These are phyloP conservation scores for Daedalea quercina DNA, from an alignment of 768 basidiomycete species.

Conservation along the genomic window DNA sequence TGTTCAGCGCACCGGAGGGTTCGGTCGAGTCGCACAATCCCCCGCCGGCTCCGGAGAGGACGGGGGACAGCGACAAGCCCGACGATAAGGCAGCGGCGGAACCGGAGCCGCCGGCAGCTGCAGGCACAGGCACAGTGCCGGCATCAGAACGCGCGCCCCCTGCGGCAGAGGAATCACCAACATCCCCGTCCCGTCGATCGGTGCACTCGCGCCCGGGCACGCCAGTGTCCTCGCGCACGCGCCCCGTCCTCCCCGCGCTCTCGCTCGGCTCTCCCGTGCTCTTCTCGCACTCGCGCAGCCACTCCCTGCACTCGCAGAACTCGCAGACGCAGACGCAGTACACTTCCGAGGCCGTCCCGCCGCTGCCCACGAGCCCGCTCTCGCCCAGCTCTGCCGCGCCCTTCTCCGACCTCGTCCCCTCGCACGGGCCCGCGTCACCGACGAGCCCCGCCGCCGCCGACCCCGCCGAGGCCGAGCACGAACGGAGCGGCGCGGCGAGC, in stretches of 20 bases:
- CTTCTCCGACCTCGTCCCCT: constrained; percentile 5
- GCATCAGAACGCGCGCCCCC: background rate
- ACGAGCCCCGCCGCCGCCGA: constrained; percentile 3
- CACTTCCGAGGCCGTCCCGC: background rate
- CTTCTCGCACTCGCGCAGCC: constrained; percentile 5
- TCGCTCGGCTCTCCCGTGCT: constrained; percentile 3
- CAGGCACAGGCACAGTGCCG: background rate
- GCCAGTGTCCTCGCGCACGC: background rate
- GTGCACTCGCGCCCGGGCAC: background rate
- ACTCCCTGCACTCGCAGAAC: background rate
- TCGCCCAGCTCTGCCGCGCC: constrained; percentile 6
- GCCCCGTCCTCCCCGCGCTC: background rate
- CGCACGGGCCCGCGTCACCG: background rate
- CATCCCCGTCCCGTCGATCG: background rate
- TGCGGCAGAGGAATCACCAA: background rate
- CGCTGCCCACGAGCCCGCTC: background rate
- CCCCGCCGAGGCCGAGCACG: constrained; percentile 3
- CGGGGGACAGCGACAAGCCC: too few relatives aligned
- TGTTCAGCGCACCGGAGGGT: constrained; percentile 2
- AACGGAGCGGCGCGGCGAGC: background rate
- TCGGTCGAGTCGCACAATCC: too few relatives aligned
- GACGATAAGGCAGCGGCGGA: background rate
- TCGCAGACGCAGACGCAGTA: constrained; percentile 1
- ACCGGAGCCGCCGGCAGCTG: background rate
- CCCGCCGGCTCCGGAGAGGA: too few relatives aligned